Conservation (phyloP, 2,329 filamentous ascomycete genomes). For the Tolypocladium amazonense region DNA sequence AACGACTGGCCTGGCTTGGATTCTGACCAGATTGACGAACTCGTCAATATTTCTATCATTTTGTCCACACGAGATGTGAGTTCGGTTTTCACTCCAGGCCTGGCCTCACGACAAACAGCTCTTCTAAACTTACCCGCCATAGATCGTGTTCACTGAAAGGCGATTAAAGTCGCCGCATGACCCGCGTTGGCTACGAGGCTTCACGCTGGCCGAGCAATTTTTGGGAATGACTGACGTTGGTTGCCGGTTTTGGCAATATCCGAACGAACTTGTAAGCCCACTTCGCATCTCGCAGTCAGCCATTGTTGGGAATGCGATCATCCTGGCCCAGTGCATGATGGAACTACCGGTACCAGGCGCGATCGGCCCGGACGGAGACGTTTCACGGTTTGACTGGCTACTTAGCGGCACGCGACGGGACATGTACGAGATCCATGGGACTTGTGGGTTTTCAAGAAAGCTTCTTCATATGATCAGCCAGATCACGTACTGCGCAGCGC, state of each 20-base stretch:
- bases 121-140: background rate
- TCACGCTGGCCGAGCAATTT: slow-evolving; percentile 22
- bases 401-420: slow-evolving; percentile 24
- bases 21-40: slow-evolving; percentile 16
- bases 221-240: slow-evolving; percentile 24
- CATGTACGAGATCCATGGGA: slow-evolving; percentile 27
- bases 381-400: slow-evolving; percentile 26
- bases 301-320: slow-evolving; percentile 26
- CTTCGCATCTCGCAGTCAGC: slow-evolving; percentile 27
- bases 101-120: background rate
- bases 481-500: slow-evolving; percentile 25
- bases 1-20: slow-evolving; percentile 11
- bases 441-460: slow-evolving; percentile 29
- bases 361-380: slow-evolving; percentile 17
- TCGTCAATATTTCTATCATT: slow-evolving; percentile 25
- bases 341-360: slow-evolving; percentile 14
- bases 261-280: slow-evolving; percentile 21
- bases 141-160: slow-evolving; percentile 27
- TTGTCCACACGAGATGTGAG: slow-evolving; percentile 29
- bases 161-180: slow-evolving; percentile 18
- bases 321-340: slow-evolving; percentile 29
- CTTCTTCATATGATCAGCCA: slow-evolving; percentile 25
- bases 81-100: background rate
- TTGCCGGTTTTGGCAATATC: slow-evolving; percentile 22
- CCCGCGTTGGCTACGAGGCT: slow-evolving; percentile 28